Conservation (phyloP, 1,284 basidiomycete species). For the Boletus sp. region DNA sequence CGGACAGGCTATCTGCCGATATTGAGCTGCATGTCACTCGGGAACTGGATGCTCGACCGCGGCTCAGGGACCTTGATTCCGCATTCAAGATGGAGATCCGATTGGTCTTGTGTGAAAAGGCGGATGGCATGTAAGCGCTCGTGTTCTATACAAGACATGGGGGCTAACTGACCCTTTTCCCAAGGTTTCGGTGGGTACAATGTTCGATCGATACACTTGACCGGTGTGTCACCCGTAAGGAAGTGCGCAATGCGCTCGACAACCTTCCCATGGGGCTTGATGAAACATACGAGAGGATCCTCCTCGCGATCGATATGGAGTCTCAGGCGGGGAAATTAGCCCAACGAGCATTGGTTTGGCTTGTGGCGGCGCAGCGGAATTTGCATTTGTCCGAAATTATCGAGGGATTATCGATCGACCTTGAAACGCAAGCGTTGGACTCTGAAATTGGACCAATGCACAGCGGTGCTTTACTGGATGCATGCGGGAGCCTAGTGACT, state of each 20-base stretch:
- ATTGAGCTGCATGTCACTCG: not conserved
- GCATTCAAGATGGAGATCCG: slow-evolving; percentile 1
- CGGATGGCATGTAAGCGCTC: slow-evolving; percentile 2
- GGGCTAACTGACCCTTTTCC: not conserved
- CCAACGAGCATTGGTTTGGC: slow-evolving; percentile 2
- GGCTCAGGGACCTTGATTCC: not conserved
- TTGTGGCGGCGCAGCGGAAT: not conserved
- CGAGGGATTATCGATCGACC: slow-evolving; percentile 1
- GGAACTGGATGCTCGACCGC: slow-evolving; percentile 7
- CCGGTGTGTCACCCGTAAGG: slow-evolving; percentile 1
- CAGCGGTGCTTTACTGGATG: not conserved
- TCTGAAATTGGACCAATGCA: not conserved
- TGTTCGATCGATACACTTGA: slow-evolving; percentile 9
- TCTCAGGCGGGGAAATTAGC: not conserved
- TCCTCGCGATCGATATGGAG: not conserved
- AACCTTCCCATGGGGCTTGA: slow-evolving; percentile 3
- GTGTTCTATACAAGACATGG: not conserved
- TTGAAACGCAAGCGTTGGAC: not conserved
- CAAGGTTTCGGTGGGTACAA: slow-evolving; percentile 16
- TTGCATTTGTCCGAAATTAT: slow-evolving; percentile 1
- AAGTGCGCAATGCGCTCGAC: not conserved
- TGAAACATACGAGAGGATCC: slow-evolving; percentile 9
- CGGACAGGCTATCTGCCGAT: not conserved
- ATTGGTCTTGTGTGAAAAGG: not conserved
- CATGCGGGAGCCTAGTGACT: slow-evolving; percentile 5